Conservation (phyloP, 768 basidiomycete species). For the Serendipita vermifera region DNA sequence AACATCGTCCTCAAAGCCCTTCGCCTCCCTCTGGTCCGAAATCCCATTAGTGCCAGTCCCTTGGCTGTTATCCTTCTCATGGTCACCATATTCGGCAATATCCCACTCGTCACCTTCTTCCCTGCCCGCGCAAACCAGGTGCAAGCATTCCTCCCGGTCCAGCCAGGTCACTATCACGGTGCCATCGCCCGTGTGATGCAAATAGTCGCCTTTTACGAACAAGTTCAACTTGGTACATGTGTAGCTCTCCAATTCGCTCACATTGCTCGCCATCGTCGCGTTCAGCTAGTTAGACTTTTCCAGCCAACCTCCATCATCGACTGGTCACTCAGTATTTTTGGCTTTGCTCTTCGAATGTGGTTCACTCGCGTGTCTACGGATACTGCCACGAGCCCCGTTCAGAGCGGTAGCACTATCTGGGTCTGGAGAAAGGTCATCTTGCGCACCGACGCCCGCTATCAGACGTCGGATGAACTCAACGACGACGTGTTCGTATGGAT, state of each 20-base stretch:
- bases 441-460: not conserved
- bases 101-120: not conserved
- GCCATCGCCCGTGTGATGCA: not conserved
- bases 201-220: not conserved
- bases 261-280: not conserved
- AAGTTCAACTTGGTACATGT: not conserved
- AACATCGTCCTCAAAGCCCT: not conserved
- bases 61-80: not conserved
- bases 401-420: not conserved
- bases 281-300: not conserved
- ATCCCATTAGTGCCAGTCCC: not conserved
- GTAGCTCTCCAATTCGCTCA: not conserved
- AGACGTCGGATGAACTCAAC: not conserved
- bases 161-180: not conserved
- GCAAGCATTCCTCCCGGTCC: not conserved
- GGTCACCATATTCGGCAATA: not conserved
- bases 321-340: not conserved
- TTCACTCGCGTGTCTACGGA: constrained; percentile 9
- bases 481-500: not conserved
- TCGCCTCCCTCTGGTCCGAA: not conserved
- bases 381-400: not conserved
- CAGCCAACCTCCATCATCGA: not conserved
- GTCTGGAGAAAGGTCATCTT: not conserved
- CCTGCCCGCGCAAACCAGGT: not conserved
- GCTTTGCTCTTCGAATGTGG: not conserved